Conservation (phyloP, 2,329 filamentous ascomycete genomes). For the Cordyceps farinosa region DNA sequence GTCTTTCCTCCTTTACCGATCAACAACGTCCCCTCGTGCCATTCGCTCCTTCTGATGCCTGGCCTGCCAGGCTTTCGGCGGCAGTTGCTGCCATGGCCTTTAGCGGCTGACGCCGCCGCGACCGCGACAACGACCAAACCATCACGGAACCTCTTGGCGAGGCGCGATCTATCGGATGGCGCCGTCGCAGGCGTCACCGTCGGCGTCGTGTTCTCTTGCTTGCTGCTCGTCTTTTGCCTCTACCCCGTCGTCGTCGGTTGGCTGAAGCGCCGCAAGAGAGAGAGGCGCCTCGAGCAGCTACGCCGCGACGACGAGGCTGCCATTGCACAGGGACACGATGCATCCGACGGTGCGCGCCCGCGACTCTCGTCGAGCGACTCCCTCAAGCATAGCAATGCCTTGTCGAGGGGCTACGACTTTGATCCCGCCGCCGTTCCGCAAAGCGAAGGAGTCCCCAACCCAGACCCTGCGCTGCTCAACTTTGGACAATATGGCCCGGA, state of each 20-base stretch:
- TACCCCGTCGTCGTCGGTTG: constrained; percentile 37
- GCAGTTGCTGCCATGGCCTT: constrained; percentile 10
- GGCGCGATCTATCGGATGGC: constrained; percentile 30
- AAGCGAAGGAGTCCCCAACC: not conserved
- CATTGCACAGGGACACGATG: constrained; percentile 20
- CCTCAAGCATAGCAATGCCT: constrained; percentile 29
- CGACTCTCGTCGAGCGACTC: constrained; percentile 38
- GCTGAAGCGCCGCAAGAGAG: constrained; percentile 29
- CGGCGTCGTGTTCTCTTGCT: constrained; percentile 33
- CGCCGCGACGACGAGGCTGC: constrained; percentile 31
- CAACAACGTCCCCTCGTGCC: not conserved
- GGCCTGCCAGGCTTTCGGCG: constrained; percentile 10
- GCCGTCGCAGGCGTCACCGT: constrained; percentile 38
- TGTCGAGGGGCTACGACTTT: constrained; percentile 26
- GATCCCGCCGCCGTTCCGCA: constrained; percentile 1
- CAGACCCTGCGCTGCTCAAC: constrained; percentile 17
- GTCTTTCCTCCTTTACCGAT: not conserved
- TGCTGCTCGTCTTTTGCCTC: constrained; percentile 35
- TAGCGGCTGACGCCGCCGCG: not conserved
- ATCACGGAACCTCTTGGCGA: not conserved
- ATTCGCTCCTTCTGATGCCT: not conserved
- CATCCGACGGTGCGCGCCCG: constrained; percentile 24
- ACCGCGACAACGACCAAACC: not conserved
- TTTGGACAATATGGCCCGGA: constrained; percentile 10
- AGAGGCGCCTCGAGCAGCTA: constrained; percentile 19